Base-by-base conservation (phyloP, 345 rosid genomes). In the Rhizophora mangle region DNA sequence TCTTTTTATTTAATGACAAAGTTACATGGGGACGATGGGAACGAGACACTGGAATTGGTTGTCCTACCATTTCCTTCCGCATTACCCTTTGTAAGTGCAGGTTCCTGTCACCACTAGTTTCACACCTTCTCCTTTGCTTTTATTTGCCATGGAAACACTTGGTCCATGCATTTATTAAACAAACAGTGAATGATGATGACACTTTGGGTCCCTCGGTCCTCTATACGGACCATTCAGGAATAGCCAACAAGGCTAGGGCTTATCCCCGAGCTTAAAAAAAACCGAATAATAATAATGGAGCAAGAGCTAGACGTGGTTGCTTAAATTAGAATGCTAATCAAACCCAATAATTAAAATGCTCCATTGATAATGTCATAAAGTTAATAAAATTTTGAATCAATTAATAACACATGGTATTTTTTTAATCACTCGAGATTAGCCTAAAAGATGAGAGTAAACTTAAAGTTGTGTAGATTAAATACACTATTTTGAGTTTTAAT, bases 211-310 rank as follows among this genome's bases (percentile, higher is more conserved):
- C 51, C 1, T 65, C 60, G 18, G 59, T 6, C 30, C 52, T 39
- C 27, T n/a, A 3, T 6, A 34, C 60, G 31, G 69, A 74, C 77
- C 68, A 62, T 56, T 30, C 56, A 67, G 74, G 89, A 77, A 79
- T 85, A 79, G 66, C 74, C 80, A 71, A 74, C 69, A 73, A 62
- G 79, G 74, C 70, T 64, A 71, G 51, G 79, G 69, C 72, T 39
- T 51, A 67, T 61, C 5, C 71, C 22, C 59, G 26, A 39, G 63
- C 54, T 67, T 59, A 16, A 6, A 24, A 39, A 11, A 39, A 8
- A 8, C 7, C 10, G 8, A 19, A 47, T 16, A 29, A 29, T 1
- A 31, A 71, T 61, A 65, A 69, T 66, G 26, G 57, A 66, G 71
- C 62, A 31, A 59, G 66, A 18, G 52, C 52, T 30, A 22, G 49